Conservation (phyloP, 345 rosid species). For the Capsella bursapastoris region DNA sequence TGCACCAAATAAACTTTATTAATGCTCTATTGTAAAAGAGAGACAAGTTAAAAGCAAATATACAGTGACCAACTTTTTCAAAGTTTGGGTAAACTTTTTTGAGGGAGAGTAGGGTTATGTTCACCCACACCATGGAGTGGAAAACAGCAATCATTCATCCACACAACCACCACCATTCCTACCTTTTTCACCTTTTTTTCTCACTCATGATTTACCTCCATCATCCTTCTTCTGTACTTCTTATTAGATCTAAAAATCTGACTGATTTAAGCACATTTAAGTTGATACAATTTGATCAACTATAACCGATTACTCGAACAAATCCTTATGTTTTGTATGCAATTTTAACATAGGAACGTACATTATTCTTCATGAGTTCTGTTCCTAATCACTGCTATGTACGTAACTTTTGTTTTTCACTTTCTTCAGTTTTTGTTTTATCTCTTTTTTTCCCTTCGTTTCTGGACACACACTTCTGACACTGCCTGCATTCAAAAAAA, state of each 20-base stretch:
- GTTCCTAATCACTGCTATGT: slow-evolving; percentile 8
- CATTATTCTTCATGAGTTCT: not conserved
- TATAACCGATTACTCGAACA: not conserved
- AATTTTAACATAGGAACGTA: slow-evolving; percentile 4
- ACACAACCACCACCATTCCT: slow-evolving; percentile 49
- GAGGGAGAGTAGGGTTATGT: slow-evolving; percentile 35
- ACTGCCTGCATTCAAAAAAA: not conserved
- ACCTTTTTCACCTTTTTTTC: slow-evolving; percentile 47
- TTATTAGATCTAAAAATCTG: not conserved
- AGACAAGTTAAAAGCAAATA: not conserved
- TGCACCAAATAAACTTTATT: slow-evolving; percentile 3
- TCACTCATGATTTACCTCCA: slow-evolving; percentile 43
- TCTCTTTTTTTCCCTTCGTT: slow-evolving; percentile 1
- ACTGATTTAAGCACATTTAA: not conserved
- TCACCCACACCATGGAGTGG: slow-evolving; percentile 51
- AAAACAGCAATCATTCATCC: slow-evolving; percentile 88
- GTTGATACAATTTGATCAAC: not conserved
- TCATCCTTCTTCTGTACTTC: not conserved
- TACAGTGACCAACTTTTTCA: slow-evolving; percentile 27
- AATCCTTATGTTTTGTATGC: not conserved
- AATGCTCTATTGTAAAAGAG: not conserved
- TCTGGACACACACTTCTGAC: slow-evolving; percentile 13
- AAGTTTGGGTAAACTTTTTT: slow-evolving; percentile 28
- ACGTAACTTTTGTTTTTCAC: slow-evolving; percentile 15
- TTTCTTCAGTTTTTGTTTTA: slow-evolving; percentile 18